A percentile compares a stretch with the other conserved stretches of the same genome.
phyloP scores from a whole-genome alignment of 441 rosid genomes.

The Sinapis alba region DNA sequence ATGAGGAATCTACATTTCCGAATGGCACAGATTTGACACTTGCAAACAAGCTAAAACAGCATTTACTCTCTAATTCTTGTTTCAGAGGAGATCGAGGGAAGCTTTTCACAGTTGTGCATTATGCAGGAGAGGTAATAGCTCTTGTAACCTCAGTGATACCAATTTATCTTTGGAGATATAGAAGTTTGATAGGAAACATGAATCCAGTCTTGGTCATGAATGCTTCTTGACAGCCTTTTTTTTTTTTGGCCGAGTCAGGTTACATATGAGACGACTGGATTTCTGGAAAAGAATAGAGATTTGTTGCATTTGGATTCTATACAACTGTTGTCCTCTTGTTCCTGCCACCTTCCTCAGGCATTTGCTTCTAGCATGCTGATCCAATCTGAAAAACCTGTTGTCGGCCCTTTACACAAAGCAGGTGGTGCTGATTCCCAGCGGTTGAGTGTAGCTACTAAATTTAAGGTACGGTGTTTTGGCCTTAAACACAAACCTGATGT shows the following conservation, averaged over 20 bases:
- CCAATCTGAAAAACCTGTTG: conserved; percentile 80
- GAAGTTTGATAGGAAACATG: background rate
- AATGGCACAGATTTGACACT: conserved; percentile 95
- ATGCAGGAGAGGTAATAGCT: conserved; percentile 89
- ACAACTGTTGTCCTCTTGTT: conserved; percentile 88
- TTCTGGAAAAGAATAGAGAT: conserved; percentile 98
- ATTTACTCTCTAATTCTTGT: conserved; percentile 69
- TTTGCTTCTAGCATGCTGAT: conserved; percentile 91
- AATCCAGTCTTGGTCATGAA: conserved; percentile 19
- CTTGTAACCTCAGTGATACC: conserved; percentile 10
- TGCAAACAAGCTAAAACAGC: conserved; percentile 95
- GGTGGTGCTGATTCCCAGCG: conserved; percentile 99
- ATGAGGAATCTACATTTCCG: conserved; percentile 97
- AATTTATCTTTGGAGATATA: background rate
- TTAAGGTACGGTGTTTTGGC: conserved; percentile 66
- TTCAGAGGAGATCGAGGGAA: conserved; percentile 86
- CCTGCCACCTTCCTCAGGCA: conserved; percentile 82
- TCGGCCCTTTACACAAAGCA: conserved; percentile 83
- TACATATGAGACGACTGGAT: conserved; percentile 89
- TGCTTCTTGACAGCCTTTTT: conserved; percentile 35
- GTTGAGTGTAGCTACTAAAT: conserved; percentile 90
- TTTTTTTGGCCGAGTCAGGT: conserved; percentile 54
- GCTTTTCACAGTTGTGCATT: conserved; percentile 83
- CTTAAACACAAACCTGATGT: conserved; percentile 11
- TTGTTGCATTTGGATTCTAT: conserved; percentile 90